Conservation (phyloP, 441 rosid species). For the Pelargonium hybrid region DNA sequence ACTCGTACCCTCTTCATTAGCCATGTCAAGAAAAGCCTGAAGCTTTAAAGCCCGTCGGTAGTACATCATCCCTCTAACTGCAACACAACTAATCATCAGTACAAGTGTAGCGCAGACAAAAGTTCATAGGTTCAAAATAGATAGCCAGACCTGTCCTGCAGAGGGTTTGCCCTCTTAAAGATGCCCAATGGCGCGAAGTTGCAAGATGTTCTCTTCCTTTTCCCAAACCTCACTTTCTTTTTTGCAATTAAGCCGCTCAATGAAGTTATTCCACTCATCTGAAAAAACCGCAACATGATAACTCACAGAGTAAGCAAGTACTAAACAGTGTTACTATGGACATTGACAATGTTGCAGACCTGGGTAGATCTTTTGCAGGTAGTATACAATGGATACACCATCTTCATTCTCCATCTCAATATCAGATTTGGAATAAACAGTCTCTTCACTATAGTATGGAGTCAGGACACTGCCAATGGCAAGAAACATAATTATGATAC, state of each 20-base stretch:
- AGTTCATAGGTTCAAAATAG: slow-evolving; percentile 13
- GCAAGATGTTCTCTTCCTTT: slow-evolving; percentile 81
- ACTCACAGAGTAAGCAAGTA: slow-evolving; percentile 8
- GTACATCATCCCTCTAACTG: slow-evolving; percentile 99
- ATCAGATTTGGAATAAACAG: slow-evolving; percentile 80
- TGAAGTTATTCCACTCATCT: slow-evolving; percentile 98
- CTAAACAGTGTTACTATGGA: background rate
- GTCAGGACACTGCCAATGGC: slow-evolving; percentile 71
- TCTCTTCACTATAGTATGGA: slow-evolving; percentile 95
- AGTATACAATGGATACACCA: slow-evolving; percentile 83
- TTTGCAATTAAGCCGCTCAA: slow-evolving; percentile 73
- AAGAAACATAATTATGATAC: slow-evolving; percentile 14
- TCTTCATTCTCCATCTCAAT: slow-evolving; percentile 96
- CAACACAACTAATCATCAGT: slow-evolving; percentile 20
- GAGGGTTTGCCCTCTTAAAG: slow-evolving; percentile 94
- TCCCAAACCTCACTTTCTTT: slow-evolving; percentile 62
- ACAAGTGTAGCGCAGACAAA: slow-evolving; percentile 9
- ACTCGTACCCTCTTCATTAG: slow-evolving; percentile 55
- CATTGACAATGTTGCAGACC: slow-evolving; percentile 34
- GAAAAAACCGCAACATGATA: slow-evolving; percentile 16
- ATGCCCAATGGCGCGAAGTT: slow-evolving; percentile 95
- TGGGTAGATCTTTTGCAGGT: slow-evolving; percentile 90
- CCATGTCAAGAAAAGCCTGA: slow-evolving; percentile 99
- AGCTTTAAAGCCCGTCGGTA: slow-evolving; percentile 90
- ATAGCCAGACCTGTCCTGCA: slow-evolving; percentile 87